Conservation (phyloP, 257 asterid genomes). For the Petunia secreta region DNA sequence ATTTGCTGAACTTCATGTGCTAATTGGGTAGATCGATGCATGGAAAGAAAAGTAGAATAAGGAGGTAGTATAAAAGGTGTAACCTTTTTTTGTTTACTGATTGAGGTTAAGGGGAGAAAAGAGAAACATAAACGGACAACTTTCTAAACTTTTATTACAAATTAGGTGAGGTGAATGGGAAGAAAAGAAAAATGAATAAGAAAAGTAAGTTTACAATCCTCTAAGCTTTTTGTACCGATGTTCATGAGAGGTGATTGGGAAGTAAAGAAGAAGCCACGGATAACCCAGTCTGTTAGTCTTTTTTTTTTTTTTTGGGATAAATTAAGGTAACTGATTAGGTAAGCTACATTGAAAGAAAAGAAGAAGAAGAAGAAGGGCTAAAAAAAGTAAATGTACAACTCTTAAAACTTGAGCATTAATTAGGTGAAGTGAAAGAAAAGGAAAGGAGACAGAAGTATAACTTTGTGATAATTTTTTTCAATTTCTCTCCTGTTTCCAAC, state of each 20-base stretch:
- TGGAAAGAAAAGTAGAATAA: no score
- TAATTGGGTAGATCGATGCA: no score
- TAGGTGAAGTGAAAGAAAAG: background rate
- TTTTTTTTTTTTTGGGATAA: no score
- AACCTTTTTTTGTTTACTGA: no score
- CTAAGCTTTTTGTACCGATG: background rate
- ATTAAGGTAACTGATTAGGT: background rate
- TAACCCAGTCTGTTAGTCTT: no score
- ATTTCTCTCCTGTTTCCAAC: background rate
- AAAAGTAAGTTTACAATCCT: background rate
- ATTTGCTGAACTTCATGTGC: background rate
- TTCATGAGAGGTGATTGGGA: background rate
- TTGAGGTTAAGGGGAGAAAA: no score
- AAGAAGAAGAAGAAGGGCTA: background rate
- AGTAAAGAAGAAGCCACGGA: background rate
- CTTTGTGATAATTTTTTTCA: background rate
- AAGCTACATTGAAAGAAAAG: background rate
- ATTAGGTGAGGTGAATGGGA: background rate
- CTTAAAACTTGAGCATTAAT: background rate
- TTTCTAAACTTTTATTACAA: background rate
- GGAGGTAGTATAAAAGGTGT: no score
- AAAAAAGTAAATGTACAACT: background rate
- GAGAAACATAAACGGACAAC: background rate
- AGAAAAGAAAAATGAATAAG: background rate
- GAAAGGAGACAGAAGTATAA: background rate